Conservation (phyloP, 352 stramenopile species). For the Aphanomyces invadans region DNA sequence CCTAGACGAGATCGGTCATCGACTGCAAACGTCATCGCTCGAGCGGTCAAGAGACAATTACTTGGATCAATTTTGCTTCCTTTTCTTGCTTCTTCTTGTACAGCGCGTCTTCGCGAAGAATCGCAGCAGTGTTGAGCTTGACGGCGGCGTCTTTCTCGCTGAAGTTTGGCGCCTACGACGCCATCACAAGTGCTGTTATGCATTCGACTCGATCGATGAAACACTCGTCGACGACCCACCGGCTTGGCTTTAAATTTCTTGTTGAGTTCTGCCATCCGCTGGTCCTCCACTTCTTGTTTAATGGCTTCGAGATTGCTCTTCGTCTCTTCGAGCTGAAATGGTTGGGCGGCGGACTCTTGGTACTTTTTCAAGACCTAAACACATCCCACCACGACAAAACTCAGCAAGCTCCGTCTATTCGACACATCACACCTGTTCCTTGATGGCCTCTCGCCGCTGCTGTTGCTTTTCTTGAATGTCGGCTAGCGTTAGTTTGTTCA, state of each 20-base stretch:
- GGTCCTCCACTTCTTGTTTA: constrained; percentile 57
- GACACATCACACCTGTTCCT: constrained; percentile 39
- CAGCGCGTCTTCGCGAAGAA: constrained; percentile 87
- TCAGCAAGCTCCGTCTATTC: too few relatives aligned
- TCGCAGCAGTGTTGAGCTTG: constrained; percentile 83
- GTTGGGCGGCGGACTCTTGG: constrained; percentile 43
- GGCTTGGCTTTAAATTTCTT: constrained; percentile 78
- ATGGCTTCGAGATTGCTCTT: constrained; percentile 69
- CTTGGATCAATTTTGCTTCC: constrained; percentile 73
- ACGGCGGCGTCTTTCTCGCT: constrained; percentile 35
- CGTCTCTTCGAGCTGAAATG: constrained; percentile 74
- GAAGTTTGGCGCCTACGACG: not conserved
- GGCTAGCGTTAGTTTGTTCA: constrained; percentile 60
- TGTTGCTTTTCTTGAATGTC: constrained; percentile 53
- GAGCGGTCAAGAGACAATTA: not conserved
- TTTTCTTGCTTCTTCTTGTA: constrained; percentile 89
- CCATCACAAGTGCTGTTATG: not conserved
- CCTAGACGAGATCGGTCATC: constrained; percentile 4
- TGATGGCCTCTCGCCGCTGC: constrained; percentile 44
- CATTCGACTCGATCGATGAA: too few relatives aligned
- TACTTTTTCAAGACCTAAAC: constrained; percentile 53
- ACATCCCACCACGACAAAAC: too few relatives aligned
- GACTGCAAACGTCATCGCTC: too few relatives aligned
- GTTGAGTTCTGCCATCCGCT: constrained; percentile 42
- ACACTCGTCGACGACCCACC: too few relatives aligned